Conservation (phyloP, 2,329 filamentous ascomycete genomes). For the Tolypocladium endophyticum region DNA sequence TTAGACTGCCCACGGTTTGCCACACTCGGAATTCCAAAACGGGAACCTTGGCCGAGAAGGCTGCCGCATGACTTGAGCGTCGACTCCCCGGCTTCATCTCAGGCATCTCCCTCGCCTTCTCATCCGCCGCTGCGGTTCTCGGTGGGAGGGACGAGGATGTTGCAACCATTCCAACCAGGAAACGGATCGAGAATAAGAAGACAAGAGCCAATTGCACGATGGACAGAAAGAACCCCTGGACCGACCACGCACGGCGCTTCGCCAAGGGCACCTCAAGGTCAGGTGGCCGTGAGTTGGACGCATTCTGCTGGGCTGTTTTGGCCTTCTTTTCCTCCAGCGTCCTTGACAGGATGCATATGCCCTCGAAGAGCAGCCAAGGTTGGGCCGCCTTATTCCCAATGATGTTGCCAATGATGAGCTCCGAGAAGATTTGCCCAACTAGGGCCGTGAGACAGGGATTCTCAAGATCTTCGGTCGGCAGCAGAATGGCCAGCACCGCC, state of each 20-base stretch:
- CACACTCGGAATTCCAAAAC: conserved; percentile 70
- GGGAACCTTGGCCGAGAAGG: conserved; percentile 37
- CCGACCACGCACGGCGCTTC: conserved; percentile 22
- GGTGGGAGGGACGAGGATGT: conserved; percentile 58
- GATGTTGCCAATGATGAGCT: conserved; percentile 77
- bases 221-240: conserved; percentile 42
- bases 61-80: conserved; percentile 5
- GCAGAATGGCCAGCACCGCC: conserved; percentile 67
- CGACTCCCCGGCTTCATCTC: not conserved
- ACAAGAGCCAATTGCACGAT: conserved; percentile 44
- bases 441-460: conserved; percentile 77
- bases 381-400: conserved; percentile 73
- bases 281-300: conserved; percentile 5
- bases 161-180: conserved; percentile 52
- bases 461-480: conserved; percentile 86
- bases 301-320: conserved; percentile 6
- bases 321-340: conserved; percentile 21
- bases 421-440: conserved; percentile 78
- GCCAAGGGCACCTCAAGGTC: conserved; percentile 3
- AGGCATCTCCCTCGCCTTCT: not conserved
- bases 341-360: conserved; percentile 60
- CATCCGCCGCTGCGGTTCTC: conserved; percentile 20
- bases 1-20: conserved; percentile 59
- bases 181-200: conserved; percentile 53
- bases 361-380: conserved; percentile 82